phyloP scores from a whole-genome alignment of 306 rosid species.

The Medicago ruthenica region DNA sequence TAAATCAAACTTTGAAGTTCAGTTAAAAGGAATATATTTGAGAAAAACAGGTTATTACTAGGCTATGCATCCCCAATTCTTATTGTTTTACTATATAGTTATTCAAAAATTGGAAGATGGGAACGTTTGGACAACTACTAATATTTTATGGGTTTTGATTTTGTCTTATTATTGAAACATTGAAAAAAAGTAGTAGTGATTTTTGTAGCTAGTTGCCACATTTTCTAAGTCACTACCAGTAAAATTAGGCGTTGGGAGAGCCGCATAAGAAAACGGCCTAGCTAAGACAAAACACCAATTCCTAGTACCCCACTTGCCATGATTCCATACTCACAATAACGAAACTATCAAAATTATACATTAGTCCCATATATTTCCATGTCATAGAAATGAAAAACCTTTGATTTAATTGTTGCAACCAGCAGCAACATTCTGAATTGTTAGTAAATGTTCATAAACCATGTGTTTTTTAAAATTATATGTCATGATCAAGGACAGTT shows the following conservation, averaged over 20 bases:
- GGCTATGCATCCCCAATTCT: too few species aligned
- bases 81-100: not conserved
- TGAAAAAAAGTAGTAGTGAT: conserved; percentile 26
- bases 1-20: too few species aligned
- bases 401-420: conserved; percentile 34
- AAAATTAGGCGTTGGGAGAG: conserved; percentile 25
- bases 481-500: conserved; percentile 40
- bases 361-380: conserved; percentile 24
- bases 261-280: conserved; percentile 39
- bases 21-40: too few species aligned
- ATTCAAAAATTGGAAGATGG: conserved; percentile 31
- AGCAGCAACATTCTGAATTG: conserved; percentile 39
- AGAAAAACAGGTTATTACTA: too few species aligned
- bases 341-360: conserved; percentile 36
- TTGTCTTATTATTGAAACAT: conserved; percentile 36
- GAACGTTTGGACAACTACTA: conserved; percentile 18
- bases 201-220: conserved; percentile 26
- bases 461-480: conserved; percentile 21
- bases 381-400: conserved; percentile 3
- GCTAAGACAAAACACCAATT: conserved; percentile 38
- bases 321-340: conserved; percentile 33
- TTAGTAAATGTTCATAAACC: conserved; percentile 22
- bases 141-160: conserved; percentile 35
- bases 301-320: conserved; percentile 43
- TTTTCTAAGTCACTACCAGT: conserved; percentile 27